Base-by-base conservation (phyloP, 1,284 basidiomycete species). In the Peniophora sp. region DNA sequence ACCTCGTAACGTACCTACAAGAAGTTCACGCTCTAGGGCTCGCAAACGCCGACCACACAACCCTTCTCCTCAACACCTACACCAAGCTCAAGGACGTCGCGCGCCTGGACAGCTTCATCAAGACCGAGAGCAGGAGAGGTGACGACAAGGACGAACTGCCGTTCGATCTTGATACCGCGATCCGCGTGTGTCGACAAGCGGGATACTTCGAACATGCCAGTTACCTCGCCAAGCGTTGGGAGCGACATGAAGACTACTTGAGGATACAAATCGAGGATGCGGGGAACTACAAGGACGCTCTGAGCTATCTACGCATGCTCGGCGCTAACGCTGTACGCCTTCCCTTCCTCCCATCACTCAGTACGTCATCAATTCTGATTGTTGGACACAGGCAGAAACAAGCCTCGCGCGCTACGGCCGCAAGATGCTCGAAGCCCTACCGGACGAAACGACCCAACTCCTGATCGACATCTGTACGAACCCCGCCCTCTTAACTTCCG, bases 1-100 rank as follows among this genome's bases (percentile, higher is more conserved):
- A 95, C 62, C 85, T 99, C 48, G 94, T 92, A 14, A 91, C 88
- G 1, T 99, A 98, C 64, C 77, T 99, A 1, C 94, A 99, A 76
- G 95, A 97, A 64, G 74, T 99, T 0, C 96, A 99, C 61, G 76
- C 89, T 2, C 75, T 85, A 0, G 88, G 89, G 0, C 80, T 96
- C 3, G 96, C 96, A 10, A 98, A 97, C 60, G 85, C 94, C 0
- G 96, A 99, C 59, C 96, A 98, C 64, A 99, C 95, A 0, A 99
- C 97, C 0, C 81, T 99, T 2, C 76, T 97, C 3, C 78, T 97
- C 20, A 97, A 97, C 64, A 96, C 95, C 34, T 99, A 97, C 67
- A 97, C 96, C 44, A 99, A 99, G 65, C 84, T 97, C 15, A 93
- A 93, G 54, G 95, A 99, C 60, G 85, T 93, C 14, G 71, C 81